phyloP scores from a whole-genome alignment of 768 basidiomycete species.

The Epithele typhae region DNA sequence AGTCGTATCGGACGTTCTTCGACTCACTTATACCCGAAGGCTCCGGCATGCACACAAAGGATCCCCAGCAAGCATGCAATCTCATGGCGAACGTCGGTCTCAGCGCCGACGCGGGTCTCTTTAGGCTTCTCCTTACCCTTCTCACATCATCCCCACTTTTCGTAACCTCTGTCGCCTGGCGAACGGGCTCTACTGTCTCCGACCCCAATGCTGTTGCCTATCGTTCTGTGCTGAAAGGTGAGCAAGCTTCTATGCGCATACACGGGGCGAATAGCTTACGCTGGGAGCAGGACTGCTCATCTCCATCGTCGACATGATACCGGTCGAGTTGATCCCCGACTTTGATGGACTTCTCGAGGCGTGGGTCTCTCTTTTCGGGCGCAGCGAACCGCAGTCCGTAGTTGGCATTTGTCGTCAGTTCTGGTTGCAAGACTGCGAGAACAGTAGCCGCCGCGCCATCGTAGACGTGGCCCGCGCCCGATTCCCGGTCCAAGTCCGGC shows the following conservation, averaged over 20 bases:
- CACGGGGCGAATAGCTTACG: neutral
- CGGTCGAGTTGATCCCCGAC: conserved; percentile 73
- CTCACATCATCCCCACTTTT: conserved; percentile 72
- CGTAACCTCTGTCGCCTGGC: conserved; percentile 69
- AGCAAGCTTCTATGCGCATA: conserved; percentile 10
- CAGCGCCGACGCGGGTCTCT: conserved; percentile 55
- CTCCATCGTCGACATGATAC: conserved; percentile 66
- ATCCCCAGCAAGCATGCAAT: conserved; percentile 49
- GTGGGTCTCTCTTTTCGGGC: conserved; percentile 77
- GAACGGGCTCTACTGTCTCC: conserved; percentile 59
- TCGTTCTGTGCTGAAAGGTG: conserved; percentile 83
- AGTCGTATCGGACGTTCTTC: conserved; percentile 52
- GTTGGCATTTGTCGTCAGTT: conserved; percentile 73
- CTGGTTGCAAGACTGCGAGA: conserved; percentile 77
- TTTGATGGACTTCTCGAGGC: conserved; percentile 68
- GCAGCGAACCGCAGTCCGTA: conserved; percentile 61
- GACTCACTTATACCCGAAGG: conserved; percentile 42
- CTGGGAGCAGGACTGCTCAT: conserved; percentile 62
- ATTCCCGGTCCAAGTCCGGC: conserved; percentile 75
- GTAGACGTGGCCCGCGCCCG: conserved; percentile 79
- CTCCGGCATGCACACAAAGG: conserved; percentile 45
- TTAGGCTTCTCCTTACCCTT: conserved; percentile 50
- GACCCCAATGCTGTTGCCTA: conserved; percentile 77
- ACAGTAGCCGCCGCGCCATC: conserved; percentile 67
- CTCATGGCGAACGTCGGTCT: conserved; percentile 59